Percentiles rank a stretch among this genome's conserved stretches.
These are phyloP conservation scores for Umbilicaria muhlenbergii DNA, from an alignment of 495 filamentous ascomycete species.

Conservation along the genomic window DNA sequence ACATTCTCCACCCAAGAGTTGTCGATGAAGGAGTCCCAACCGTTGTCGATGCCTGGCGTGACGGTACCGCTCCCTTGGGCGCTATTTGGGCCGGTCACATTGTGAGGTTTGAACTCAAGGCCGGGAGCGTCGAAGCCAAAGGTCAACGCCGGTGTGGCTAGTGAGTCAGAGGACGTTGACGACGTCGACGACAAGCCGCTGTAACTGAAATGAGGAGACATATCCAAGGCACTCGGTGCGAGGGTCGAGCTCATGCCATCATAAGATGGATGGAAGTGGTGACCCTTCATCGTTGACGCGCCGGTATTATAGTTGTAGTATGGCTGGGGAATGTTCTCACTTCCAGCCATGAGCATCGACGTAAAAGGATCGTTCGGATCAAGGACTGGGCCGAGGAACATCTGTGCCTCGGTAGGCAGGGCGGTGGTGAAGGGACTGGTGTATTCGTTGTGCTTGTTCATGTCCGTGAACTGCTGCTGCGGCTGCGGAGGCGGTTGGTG, in stretches of 20 bases:
- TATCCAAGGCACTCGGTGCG: slow-evolving; percentile 16
- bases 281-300: slow-evolving; percentile 8
- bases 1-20: slow-evolving; percentile 11
- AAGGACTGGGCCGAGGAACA: slow-evolving; percentile 27
- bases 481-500: slow-evolving; percentile 11
- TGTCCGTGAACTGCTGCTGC: slow-evolving; percentile 9
- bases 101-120: slow-evolving; percentile 10
- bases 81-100: slow-evolving; percentile 3
- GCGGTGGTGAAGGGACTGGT: slow-evolving; percentile 25
- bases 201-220: slow-evolving; percentile 9
- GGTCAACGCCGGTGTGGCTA: slow-evolving; percentile 4
- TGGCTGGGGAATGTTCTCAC: slow-evolving; percentile 15
- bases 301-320: slow-evolving; percentile 25
- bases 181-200: slow-evolving; percentile 3
- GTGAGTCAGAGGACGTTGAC: slow-evolving; percentile 3
- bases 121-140: slow-evolving; percentile 7
- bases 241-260: slow-evolving; percentile 18
- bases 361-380: slow-evolving; percentile 27
- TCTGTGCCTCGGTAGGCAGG: slow-evolving; percentile 33
- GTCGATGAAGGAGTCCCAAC: slow-evolving; percentile 16
- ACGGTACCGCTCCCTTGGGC: slow-evolving; percentile 13
- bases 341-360: slow-evolving; percentile 28
- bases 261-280: slow-evolving; percentile 13
- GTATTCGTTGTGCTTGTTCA: slow-evolving; percentile 10
- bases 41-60: slow-evolving; percentile 13